A percentile compares a stretch with the other conserved stretches of the same genome.
Evolutionary conservation across 371 early-diverging fungal genomes (phyloP).

Genomic region (Dinochytrium kinnereticum): DNA sequence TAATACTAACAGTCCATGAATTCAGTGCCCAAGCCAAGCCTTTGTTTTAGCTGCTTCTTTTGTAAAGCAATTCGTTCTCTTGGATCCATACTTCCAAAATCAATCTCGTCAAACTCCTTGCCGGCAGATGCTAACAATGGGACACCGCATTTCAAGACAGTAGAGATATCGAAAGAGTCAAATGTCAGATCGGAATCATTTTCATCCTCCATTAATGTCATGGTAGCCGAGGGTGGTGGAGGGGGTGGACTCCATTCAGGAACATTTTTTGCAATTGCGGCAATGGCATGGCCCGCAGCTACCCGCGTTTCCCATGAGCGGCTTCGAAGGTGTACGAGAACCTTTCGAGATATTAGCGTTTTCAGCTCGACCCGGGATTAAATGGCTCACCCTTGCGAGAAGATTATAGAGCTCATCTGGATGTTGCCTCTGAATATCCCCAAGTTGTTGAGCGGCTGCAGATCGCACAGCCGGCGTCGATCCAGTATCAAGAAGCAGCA

Average conservation of each 20-base stretch:
- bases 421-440: slow-evolving; percentile 92
- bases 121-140: slow-evolving; percentile 72
- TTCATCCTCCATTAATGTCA: not conserved
- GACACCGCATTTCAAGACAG: slow-evolving; percentile 79
- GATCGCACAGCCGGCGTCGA: slow-evolving; percentile 84
- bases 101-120: slow-evolving; percentile 86
- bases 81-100: slow-evolving; percentile 67
- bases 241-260: slow-evolving; percentile 71
- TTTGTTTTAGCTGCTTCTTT: slow-evolving; percentile 79
- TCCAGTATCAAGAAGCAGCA: slow-evolving; percentile 91
- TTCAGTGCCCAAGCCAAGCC: slow-evolving; percentile 85
- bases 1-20: slow-evolving; percentile 94
- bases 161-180: slow-evolving; percentile 79
- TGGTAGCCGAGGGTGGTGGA: slow-evolving; percentile 18
- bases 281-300: slow-evolving; percentile 91
- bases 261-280: slow-evolving; percentile 87
- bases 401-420: slow-evolving; percentile 90
- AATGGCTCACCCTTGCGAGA: slow-evolving; percentile 73
- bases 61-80: slow-evolving; percentile 84
- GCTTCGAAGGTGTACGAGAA: slow-evolving; percentile 84
- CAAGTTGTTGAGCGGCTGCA: slow-evolving; percentile 94
- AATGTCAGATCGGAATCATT: slow-evolving; percentile 64
- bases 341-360: slow-evolving; percentile 49
- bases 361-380: not conserved
- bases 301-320: slow-evolving; percentile 95